Percentiles rank a stretch among this genome's conserved stretches.
Conservation (phyloP, 768 basidiomycete genomes). For the Naganishia vishniacii region DNA sequence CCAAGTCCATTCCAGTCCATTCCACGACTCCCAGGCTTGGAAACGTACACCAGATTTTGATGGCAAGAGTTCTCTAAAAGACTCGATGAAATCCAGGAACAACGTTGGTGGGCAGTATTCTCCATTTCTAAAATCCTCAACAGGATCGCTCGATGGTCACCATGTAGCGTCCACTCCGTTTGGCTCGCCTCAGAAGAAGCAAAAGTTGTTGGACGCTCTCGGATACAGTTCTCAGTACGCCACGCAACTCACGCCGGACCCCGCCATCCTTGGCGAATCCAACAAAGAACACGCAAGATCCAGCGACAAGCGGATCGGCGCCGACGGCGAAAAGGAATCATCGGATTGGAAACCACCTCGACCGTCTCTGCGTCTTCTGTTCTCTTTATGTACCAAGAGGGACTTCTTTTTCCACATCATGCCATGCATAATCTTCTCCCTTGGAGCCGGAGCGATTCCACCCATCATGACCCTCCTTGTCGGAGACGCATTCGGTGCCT, state of each 20-base stretch:
- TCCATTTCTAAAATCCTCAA: not conserved
- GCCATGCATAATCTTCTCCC: constrained; percentile 62
- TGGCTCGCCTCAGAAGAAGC: constrained; percentile 15
- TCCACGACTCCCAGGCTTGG: constrained; percentile 23
- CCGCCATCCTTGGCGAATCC: not conserved
- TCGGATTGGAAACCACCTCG: constrained; percentile 42
- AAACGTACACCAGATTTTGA: not conserved
- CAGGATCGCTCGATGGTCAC: not conserved
- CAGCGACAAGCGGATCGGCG: not conserved
- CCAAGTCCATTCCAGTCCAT: constrained; percentile 16
- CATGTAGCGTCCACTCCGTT: not conserved
- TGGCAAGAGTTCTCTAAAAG: not conserved
- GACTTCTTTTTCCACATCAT: constrained; percentile 59
- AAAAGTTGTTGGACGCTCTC: constrained; percentile 5
- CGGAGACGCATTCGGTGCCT: constrained; percentile 69
- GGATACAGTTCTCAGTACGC: constrained; percentile 2
- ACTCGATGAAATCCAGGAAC: not conserved
- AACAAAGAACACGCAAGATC: not conserved
- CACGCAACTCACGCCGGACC: not conserved
- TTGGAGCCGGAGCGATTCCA: constrained; percentile 64
- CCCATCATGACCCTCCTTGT: constrained; percentile 82
- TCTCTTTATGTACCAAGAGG: constrained; percentile 59
- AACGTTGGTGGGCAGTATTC: not conserved
- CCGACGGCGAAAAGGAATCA: not conserved
- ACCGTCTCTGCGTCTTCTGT: constrained; percentile 63